Percentiles rank a stretch among this genome's conserved stretches.
These are phyloP conservation scores for Boletus bicolor DNA, from an alignment of 768 basidiomycete genomes.

Conservation along the genomic window DNA sequence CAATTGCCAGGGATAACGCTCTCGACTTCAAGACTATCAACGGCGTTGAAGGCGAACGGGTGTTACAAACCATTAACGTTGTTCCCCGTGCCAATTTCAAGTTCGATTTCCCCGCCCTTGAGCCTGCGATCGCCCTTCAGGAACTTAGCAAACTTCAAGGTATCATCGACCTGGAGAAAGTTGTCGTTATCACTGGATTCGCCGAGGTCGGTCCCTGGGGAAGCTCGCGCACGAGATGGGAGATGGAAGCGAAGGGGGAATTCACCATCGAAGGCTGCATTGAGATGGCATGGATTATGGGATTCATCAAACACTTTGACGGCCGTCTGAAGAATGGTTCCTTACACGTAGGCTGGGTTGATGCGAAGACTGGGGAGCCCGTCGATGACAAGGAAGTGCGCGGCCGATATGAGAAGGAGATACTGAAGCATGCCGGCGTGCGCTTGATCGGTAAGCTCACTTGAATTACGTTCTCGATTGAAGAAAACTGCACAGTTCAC, in stretches of 20 bases:
- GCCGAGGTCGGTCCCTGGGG: conserved; percentile 99
- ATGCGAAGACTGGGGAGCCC: conserved; percentile 87
- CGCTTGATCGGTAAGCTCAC: conserved; percentile 80
- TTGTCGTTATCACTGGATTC: conserved; percentile 93
- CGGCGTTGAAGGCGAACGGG: conserved; percentile 87
- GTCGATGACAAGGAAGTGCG: conserved; percentile 98
- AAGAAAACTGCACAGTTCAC: conserved; percentile 16
- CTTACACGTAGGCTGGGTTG: conserved; percentile 97
- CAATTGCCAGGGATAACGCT: conserved; percentile 89
- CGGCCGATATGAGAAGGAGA: conserved; percentile 91
- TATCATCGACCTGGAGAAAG: conserved; percentile 92
- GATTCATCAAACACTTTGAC: conserved; percentile 97
- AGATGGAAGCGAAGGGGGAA: conserved; percentile 98
- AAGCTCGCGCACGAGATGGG: conserved; percentile 96
- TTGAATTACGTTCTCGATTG: neutral
- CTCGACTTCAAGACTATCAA: conserved; percentile 93
- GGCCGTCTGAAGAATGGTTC: conserved; percentile 92
- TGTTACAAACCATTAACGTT: conserved; percentile 88
- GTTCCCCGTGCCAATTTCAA: conserved; percentile 98
- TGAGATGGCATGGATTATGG: conserved; percentile 99
- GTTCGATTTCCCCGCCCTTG: conserved; percentile 90
- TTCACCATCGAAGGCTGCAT: conserved; percentile 97
- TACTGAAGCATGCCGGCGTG: conserved; percentile 86
- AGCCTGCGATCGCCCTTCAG: conserved; percentile 60
- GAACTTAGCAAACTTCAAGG: conserved; percentile 81